Evolutionary conservation across 768 basidiomycete species (phyloP).

Genomic region (Agaricus blazei): DNA sequence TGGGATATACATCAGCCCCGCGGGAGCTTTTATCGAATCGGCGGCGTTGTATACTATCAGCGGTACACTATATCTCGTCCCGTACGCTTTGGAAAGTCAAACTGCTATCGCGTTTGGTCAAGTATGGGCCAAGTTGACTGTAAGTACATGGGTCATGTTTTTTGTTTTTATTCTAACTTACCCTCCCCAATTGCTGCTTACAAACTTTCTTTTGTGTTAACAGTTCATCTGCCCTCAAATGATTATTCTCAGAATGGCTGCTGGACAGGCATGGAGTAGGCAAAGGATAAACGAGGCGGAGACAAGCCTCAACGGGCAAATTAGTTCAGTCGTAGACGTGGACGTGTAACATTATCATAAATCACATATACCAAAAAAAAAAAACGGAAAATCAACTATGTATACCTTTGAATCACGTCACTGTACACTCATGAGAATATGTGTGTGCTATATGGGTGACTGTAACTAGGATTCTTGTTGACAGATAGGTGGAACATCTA

Average conservation of each 20-base stretch:
- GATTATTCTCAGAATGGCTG: constrained; percentile 11
- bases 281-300: constrained; percentile 10
- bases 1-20: constrained; percentile 31
- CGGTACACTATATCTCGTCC: constrained; percentile 33
- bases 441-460: no score
- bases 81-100: constrained; percentile 28
- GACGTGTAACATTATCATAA: no score
- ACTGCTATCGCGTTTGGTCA: constrained; percentile 32
- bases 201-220: background rate
- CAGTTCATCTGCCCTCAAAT: constrained; percentile 14
- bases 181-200: no score
- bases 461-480: no score
- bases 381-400: no score
- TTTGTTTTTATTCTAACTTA: no score
- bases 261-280: constrained; percentile 11
- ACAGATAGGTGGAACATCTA: no score
- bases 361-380: no score
- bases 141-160: constrained; percentile 16
- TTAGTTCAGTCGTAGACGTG: no score
- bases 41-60: constrained; percentile 33
- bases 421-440: no score
- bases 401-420: no score
- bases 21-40: constrained; percentile 33
- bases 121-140: constrained; percentile 37
- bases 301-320: constrained; percentile 1